These are phyloP conservation scores for Tuber magnatum DNA, from an alignment of 495 filamentous ascomycete genomes.

Conservation along the genomic window DNA sequence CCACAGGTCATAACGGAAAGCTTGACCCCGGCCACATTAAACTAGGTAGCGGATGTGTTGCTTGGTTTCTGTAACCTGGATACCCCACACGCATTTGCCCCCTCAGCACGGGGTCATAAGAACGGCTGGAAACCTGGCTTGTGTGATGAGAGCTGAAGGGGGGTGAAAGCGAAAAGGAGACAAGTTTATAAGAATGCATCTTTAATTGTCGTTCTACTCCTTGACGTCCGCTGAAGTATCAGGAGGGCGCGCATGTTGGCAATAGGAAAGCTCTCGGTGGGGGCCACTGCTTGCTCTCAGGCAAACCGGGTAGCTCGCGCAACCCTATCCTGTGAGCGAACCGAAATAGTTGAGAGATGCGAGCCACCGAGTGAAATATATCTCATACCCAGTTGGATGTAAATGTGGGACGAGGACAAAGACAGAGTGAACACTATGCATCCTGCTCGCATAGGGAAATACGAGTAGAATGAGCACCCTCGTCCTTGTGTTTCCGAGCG, in stretches of 20 bases:
- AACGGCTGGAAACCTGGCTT: background rate
- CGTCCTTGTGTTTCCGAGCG: background rate
- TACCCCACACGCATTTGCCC: background rate
- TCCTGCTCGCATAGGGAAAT: background rate
- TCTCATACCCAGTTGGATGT: background rate
- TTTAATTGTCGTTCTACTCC: background rate
- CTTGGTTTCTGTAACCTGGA: background rate
- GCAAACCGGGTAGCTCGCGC: background rate
- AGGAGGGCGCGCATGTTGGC: background rate
- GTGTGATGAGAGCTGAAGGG: background rate
- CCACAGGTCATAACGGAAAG: background rate
- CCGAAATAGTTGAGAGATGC: background rate
- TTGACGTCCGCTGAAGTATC: background rate
- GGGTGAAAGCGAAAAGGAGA: background rate
- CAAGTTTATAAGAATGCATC: background rate
- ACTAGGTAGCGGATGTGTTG: background rate
- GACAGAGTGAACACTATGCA: background rate
- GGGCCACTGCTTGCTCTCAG: background rate
- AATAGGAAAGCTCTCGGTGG: background rate
- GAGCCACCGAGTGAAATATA: background rate
- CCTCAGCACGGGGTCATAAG: background rate
- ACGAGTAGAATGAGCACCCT: background rate
- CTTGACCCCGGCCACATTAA: background rate
- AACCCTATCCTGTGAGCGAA: background rate
- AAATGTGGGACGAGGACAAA: background rate